A percentile compares a stretch with the other conserved stretches of the same genome.
These are phyloP conservation scores for Annulohypoxylon stygium DNA, from an alignment of 495 filamentous ascomycete species.

Conservation along the genomic window DNA sequence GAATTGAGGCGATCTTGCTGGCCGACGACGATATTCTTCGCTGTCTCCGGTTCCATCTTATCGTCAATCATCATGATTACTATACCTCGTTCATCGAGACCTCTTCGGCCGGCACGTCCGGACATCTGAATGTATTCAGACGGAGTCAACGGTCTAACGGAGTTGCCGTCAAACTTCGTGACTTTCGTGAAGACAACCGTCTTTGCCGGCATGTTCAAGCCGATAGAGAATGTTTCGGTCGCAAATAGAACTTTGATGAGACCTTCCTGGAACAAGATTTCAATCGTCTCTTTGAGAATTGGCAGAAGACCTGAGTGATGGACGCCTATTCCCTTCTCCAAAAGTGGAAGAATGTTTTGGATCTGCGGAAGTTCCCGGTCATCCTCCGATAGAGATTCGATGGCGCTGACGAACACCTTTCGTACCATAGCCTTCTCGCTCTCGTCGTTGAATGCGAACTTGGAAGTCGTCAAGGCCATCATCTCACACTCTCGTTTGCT, in stretches of 20 bases:
- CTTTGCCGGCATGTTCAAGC: conserved; percentile 98
- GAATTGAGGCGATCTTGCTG: conserved; percentile 97
- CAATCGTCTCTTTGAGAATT: conserved; percentile 98
- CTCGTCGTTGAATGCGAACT: conserved; percentile 96
- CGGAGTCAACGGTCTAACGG: conserved; percentile 85
- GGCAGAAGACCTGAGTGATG: conserved; percentile 97
- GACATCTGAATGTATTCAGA: conserved; percentile 99
- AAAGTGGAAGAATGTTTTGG: conserved; percentile 86
- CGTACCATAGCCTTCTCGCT: conserved; percentile 94
- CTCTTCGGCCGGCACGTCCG: conserved; percentile 93
- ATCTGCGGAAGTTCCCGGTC: conserved; percentile 91
- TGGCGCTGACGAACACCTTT: conserved; percentile 92
- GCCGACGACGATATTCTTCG: conserved; percentile 94
- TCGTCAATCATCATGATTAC: conserved; percentile 99
- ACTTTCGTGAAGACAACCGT: conserved; percentile 98
- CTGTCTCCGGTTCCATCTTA: conserved; percentile 93
- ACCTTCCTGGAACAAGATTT: conserved; percentile 98
- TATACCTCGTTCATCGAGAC: conserved; percentile 97
- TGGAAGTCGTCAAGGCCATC: conserved; percentile 84
- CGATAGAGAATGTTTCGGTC: conserved; percentile 98
- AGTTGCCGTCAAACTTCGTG: conserved; percentile 91
- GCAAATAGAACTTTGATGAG: conserved; percentile 98
- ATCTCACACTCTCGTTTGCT: conserved; percentile 96
- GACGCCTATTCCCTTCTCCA: conserved; percentile 93
- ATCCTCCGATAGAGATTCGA: conserved; percentile 90